phyloP scores from a whole-genome alignment of 345 rosid genomes.

The Mangifera indica region DNA sequence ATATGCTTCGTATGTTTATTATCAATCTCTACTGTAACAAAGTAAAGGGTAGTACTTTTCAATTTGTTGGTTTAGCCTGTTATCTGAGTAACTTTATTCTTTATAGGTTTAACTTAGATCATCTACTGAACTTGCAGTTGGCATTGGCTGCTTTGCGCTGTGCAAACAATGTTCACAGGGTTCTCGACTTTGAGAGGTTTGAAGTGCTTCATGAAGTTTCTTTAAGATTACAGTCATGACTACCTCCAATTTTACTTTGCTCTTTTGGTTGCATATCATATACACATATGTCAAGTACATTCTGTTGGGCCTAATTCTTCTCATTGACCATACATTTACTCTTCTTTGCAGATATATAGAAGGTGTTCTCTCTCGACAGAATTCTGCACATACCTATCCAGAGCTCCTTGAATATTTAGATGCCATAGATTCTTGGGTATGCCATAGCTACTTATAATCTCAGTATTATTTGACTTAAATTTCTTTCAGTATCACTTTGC shows the following conservation, averaged over 20 bases:
- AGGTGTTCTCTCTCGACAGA: constrained; percentile 55
- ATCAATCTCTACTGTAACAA: background rate
- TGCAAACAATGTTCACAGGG: constrained; percentile 57
- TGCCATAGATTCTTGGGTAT: constrained; percentile 64
- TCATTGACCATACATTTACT: background rate
- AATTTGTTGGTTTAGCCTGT: background rate
- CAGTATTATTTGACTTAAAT: background rate
- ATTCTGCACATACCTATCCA: constrained; percentile 45
- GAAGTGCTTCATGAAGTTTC: constrained; percentile 14
- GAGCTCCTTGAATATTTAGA: constrained; percentile 57
- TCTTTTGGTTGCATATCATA: background rate
- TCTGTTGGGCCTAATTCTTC: background rate
- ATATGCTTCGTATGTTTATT: background rate
- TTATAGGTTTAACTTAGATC: constrained; percentile 5
- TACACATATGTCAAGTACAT: background rate
- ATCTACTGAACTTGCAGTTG: constrained; percentile 49
- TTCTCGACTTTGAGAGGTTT: constrained; percentile 79
- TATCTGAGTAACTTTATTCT: background rate
- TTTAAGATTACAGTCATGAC: background rate
- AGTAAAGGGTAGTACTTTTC: background rate
- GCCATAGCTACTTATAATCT: background rate
- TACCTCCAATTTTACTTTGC: background rate
- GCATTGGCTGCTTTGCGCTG: constrained; percentile 78
- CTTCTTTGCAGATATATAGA: constrained; percentile 54
- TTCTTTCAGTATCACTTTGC: background rate